A percentile compares a stretch with the other conserved stretches of the same genome.
These are phyloP conservation scores for Fraxinus cuspidata DNA, from an alignment of 257 asterid species.

Conservation along the genomic window DNA sequence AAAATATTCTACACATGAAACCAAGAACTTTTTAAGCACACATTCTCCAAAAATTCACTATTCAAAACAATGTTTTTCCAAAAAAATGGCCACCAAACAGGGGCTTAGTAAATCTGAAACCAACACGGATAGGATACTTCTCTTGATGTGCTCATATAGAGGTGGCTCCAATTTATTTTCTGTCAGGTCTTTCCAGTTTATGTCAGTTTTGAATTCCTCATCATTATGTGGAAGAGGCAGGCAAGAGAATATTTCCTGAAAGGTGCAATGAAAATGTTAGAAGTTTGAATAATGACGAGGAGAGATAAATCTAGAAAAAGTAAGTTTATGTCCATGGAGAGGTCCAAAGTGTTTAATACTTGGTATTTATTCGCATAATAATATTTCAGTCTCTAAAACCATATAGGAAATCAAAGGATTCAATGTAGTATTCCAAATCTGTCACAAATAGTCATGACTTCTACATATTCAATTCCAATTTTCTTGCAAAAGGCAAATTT, in stretches of 20 bases:
- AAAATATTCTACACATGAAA: too few species aligned
- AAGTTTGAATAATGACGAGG: constrained; percentile 23
- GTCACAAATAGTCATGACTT: background rate
- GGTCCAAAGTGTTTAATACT: background rate
- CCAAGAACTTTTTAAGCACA: too few species aligned
- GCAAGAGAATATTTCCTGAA: constrained; percentile 64
- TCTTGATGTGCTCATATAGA: constrained; percentile 66
- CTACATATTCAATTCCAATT: background rate
- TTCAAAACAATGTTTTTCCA: too few species aligned
- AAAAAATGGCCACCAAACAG: too few species aligned
- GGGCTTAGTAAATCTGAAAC: constrained; percentile 23
- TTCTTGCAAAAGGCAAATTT: background rate
- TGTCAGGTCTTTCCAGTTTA: constrained; percentile 59
- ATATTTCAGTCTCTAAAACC: background rate
- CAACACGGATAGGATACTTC: constrained; percentile 73
- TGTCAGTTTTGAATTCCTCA: constrained; percentile 74
- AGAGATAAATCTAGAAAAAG: constrained; percentile 21
- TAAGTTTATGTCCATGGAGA: constrained; percentile 17
- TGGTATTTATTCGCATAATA: constrained; percentile 12
- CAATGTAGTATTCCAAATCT: background rate
- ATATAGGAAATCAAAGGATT: background rate
- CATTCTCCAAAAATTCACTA: too few species aligned
- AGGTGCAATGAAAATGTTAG: constrained; percentile 26
- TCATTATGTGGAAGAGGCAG: constrained; percentile 69
- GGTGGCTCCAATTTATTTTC: constrained; percentile 62